phyloP scores from a whole-genome alignment of 139 green algal species.

The Chlamydomonas urium region DNA sequence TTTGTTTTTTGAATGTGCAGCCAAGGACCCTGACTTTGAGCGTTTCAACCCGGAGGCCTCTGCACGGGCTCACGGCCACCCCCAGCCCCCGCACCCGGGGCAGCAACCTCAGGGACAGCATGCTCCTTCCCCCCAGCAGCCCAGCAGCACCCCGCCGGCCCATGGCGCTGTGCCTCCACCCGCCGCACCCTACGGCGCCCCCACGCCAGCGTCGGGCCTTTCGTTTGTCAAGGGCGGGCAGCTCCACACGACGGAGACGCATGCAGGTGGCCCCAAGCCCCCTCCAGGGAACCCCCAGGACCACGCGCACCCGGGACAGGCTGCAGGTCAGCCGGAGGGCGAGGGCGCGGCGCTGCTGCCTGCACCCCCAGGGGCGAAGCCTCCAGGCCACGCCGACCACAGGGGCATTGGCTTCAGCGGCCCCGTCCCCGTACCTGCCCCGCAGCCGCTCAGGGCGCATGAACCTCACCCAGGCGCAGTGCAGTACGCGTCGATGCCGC shows the following conservation, averaged over 20 bases:
- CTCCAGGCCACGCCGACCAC: neutral
- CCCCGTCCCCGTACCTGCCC: neutral
- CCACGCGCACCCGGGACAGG: neutral
- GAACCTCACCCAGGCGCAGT: neutral
- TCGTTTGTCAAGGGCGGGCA: constrained; percentile 9
- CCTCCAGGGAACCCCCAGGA: neutral
- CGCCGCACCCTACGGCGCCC: neutral
- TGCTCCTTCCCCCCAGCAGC: neutral
- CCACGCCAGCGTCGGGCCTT: neutral
- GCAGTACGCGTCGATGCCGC: neutral
- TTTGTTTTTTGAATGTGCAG: constrained; percentile 3
- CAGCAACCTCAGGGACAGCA: neutral
- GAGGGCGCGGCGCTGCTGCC: neutral
- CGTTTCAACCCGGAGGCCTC: constrained; percentile 17
- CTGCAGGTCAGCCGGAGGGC: neutral
- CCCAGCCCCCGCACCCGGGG: neutral
- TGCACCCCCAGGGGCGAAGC: neutral
- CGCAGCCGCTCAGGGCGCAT: neutral
- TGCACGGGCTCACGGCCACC: neutral
- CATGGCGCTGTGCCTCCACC: neutral
- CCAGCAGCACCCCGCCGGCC: no score
- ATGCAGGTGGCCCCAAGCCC: neutral
- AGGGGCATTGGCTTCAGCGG: constrained; percentile 2
- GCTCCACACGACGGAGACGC: neutral
- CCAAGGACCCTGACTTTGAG: constrained; percentile 2